Base-by-base conservation (phyloP, 106 monocot species). In the Vanilla planifolia region DNA sequence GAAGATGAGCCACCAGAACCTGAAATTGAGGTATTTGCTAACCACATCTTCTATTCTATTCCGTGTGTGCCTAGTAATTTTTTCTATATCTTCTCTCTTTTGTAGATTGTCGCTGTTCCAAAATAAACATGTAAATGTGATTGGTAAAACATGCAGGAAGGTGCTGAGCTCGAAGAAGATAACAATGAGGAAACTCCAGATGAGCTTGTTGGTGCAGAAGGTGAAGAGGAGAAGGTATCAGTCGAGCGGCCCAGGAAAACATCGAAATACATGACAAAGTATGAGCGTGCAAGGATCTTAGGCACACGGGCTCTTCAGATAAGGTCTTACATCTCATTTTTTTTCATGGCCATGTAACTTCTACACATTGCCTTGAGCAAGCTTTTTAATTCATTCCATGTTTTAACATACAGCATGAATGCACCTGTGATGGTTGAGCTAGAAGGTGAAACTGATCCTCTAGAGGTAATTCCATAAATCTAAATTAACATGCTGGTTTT, bases 1-100 rank as follows among this genome's bases (percentile, higher is more conserved):
- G 93, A 94, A 39, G 85, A 94, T 80, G 93, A 94, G 60, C 93
- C 93, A 8, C 89, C 89, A 23, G 93, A 94, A 57, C 93, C 93
- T 36, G 93, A 94, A 67, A 69, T 94, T 36, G 93, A 94, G 74
- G 85, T 89, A 67, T 56, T 28, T 3, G 4, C 6, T 59, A n/a
- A 22, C 11, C 24, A 32, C 23, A 15, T 24, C 51, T 41, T n/a
- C n/a, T n/a, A n/a, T n/a, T n/a, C n/a, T n/a, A n/a, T n/a, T n/a
- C n/a, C n/a, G n/a, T n/a, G n/a, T n/a, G n/a, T n/a, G n/a, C n/a
- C n/a, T n/a, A n/a, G n/a, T n/a, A n/a, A n/a, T n/a, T n/a, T n/a
- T n/a, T n/a, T n/a, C n/a, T n/a, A n/a, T n/a, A n/a, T n/a, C n/a
- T 53, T 30, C 15, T 29, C 30, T 53, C n/a, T 30, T 4, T 16